A percentile compares a stretch with the other conserved stretches of the same genome.
phyloP scores from a whole-genome alignment of 208 protist genomes.

The Wallacemonas sp. region DNA sequence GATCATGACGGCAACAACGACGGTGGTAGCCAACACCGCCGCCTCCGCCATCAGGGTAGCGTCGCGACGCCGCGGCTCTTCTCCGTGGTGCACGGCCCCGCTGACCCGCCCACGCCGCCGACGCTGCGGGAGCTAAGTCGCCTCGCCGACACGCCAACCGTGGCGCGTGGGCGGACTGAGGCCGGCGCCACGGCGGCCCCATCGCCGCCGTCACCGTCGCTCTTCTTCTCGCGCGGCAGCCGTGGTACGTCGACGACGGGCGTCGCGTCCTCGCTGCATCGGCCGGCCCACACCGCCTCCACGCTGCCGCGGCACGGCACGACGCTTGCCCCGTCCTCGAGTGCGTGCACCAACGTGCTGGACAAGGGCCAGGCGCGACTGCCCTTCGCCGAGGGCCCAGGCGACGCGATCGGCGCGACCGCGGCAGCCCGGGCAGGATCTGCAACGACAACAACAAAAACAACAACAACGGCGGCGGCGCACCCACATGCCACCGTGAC shows the following conservation, averaged over 20 bases:
- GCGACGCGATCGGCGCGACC: neutral
- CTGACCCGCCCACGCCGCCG: slow-evolving; percentile 51
- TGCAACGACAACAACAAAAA: neutral
- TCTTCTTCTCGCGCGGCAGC: slow-evolving; percentile 53
- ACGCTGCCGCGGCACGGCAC: neutral
- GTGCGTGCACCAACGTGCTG: neutral
- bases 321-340: neutral
- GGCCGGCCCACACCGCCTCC: neutral
- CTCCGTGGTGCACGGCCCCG: slow-evolving; percentile 54
- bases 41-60: neutral
- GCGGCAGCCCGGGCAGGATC: neutral
- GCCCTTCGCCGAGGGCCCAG: no score
- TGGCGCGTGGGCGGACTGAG: neutral
- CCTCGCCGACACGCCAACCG: slow-evolving; percentile 18
- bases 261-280: slow-evolving; percentile 8
- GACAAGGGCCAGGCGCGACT: no score
- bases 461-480: neutral
- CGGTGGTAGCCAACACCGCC: neutral
- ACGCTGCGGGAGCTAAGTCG: slow-evolving; percentile 43
- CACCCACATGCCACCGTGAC: neutral
- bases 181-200: slow-evolving; percentile 24
- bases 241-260: slow-evolving; percentile 14
- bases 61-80: slow-evolving; percentile 42
- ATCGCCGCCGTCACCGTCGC: slow-evolving; percentile 35
- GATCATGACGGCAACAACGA: neutral